Conservation (phyloP, 306 rosid genomes). For the Cucurbita ficifolia region DNA sequence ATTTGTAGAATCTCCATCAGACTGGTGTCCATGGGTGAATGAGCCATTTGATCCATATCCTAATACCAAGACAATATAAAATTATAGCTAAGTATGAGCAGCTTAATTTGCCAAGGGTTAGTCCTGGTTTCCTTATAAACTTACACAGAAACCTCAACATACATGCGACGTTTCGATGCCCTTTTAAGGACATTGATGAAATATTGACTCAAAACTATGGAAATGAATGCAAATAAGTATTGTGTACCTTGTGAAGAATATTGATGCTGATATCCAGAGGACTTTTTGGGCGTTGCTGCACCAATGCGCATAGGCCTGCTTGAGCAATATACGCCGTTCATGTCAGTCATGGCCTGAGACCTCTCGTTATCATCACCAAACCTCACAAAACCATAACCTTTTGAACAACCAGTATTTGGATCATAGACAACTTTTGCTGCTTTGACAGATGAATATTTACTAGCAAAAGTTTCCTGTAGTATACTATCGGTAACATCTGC, state of each 20-base stretch:
- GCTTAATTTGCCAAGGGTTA: not conserved
- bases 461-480: conserved; percentile 42
- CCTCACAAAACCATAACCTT: conserved; percentile 69
- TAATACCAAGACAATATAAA: conserved; percentile 21
- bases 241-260: conserved; percentile 22
- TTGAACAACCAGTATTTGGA: conserved; percentile 50
- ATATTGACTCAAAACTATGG: not conserved
- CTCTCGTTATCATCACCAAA: conserved; percentile 52
- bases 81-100: not conserved
- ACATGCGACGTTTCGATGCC: not conserved
- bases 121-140: not conserved
- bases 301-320: conserved; percentile 62
- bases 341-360: conserved; percentile 40
- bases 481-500: conserved; percentile 48
- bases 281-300: conserved; percentile 52
- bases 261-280: conserved; percentile 38
- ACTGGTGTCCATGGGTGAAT: conserved; percentile 33
- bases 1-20: conserved; percentile 77
- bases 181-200: not conserved
- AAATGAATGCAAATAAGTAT: not conserved
- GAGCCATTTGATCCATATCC: conserved; percentile 62
- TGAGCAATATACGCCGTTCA: conserved; percentile 49
- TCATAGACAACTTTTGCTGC: conserved; percentile 63
- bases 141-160: not conserved
- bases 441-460: conserved; percentile 45